These are phyloP conservation scores for Backusella macrospora DNA, from an alignment of 192 early-diverging fungal genomes.

Conservation along the genomic window DNA sequence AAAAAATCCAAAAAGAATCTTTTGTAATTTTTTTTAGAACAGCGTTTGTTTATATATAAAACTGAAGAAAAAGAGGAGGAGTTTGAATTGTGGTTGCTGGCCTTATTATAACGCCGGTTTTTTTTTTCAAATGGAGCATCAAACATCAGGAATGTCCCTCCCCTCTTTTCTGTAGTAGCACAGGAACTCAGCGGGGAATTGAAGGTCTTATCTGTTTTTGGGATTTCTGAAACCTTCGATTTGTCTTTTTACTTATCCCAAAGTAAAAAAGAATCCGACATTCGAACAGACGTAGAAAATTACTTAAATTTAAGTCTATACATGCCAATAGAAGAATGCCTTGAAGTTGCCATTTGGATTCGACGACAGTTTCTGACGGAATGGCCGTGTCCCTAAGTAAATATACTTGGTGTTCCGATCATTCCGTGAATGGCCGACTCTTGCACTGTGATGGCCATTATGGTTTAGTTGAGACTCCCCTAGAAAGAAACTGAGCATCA, in stretches of 20 bases:
- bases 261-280: not conserved
- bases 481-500: not conserved
- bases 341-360: not conserved
- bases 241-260: not conserved
- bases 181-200: slow-evolving; percentile 16
- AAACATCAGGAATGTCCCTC: slow-evolving; percentile 6
- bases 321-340: not conserved
- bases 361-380: not conserved
- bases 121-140: slow-evolving; percentile 13
- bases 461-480: not conserved
- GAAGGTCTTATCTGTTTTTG: slow-evolving; percentile 5
- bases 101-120: slow-evolving; percentile 12
- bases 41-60: slow-evolving; percentile 16
- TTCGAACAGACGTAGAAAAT: not conserved
- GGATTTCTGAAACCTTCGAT: slow-evolving; percentile 17
- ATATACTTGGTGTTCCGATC: slow-evolving; percentile 20
- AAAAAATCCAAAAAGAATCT: slow-evolving; percentile 15
- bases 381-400: slow-evolving; percentile 10
- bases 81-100: not conserved
- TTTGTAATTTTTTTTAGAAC: slow-evolving; percentile 15
- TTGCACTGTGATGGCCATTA: not conserved
- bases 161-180: slow-evolving; percentile 15
- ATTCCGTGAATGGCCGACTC: slow-evolving; percentile 31
- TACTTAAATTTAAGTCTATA: slow-evolving; percentile 13
- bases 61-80: not conserved